Evolutionary conservation across 768 basidiomycete genomes (phyloP).

Genomic region (Royoungia palumana): DNA sequence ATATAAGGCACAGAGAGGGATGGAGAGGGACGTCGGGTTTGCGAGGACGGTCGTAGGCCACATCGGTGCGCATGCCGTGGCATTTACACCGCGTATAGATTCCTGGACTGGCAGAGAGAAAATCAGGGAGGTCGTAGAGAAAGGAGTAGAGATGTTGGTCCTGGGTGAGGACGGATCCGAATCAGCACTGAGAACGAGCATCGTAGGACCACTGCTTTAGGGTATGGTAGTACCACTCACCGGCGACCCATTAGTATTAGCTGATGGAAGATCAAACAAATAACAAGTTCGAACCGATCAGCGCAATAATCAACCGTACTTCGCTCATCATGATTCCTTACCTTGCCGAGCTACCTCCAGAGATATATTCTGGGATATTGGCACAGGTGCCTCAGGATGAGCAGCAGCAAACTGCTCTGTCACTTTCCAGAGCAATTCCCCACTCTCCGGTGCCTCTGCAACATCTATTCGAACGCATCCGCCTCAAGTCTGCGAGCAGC

Average conservation of each 20-base stretch:
- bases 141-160: slow-evolving; percentile 47
- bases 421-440: slow-evolving; percentile 65
- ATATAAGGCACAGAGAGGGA: slow-evolving; percentile 35
- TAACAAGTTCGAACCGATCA: too few relatives aligned
- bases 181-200: slow-evolving; percentile 25
- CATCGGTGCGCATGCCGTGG: slow-evolving; percentile 53
- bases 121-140: slow-evolving; percentile 46
- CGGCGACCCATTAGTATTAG: too few relatives aligned
- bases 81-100: slow-evolving; percentile 43
- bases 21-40: slow-evolving; percentile 22
- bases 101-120: slow-evolving; percentile 49
- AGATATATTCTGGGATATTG: slow-evolving; percentile 63
- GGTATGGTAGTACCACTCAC: too few relatives aligned
- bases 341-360: slow-evolving; percentile 50
- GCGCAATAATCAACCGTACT: background rate
- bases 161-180: slow-evolving; percentile 30
- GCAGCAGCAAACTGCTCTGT: slow-evolving; percentile 51
- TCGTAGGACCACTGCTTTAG: slow-evolving; percentile 29
- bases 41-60: slow-evolving; percentile 42
- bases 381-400: slow-evolving; percentile 43
- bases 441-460: slow-evolving; percentile 51
- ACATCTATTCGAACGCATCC: slow-evolving; percentile 58
- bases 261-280: too few relatives aligned
- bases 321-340: slow-evolving; percentile 13
- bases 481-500: slow-evolving; percentile 48